These are phyloP conservation scores for Kwoniella shandongensis DNA, from an alignment of 768 basidiomycete genomes.

Conservation along the genomic window DNA sequence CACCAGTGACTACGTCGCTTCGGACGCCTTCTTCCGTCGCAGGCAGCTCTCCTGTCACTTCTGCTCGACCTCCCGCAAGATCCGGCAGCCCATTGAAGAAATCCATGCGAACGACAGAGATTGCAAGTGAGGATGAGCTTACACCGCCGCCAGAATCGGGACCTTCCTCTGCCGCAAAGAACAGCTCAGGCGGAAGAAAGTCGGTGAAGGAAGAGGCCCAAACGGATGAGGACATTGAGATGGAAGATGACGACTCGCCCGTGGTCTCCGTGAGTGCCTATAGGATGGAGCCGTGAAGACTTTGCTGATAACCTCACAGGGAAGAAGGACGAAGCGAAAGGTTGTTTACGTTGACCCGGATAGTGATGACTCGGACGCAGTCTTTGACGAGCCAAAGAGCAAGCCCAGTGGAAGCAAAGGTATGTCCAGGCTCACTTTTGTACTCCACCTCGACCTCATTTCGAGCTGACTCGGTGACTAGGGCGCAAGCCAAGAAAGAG, in stretches of 20 bases:
- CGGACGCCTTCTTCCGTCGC: slow-evolving; percentile 29
- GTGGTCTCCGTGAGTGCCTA: slow-evolving; percentile 30
- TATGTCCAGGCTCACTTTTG: no score
- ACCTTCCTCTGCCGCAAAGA: slow-evolving; percentile 8
- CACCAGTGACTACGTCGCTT: slow-evolving; percentile 25
- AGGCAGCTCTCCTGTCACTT: slow-evolving; percentile 32
- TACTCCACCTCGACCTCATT: no score
- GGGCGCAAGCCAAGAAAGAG: slow-evolving; percentile 44
- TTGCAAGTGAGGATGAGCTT: slow-evolving; percentile 32
- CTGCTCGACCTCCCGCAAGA: slow-evolving; percentile 9
- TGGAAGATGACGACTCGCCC: slow-evolving; percentile 36
- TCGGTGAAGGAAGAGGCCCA: not conserved
- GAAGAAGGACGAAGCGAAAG: slow-evolving; percentile 36
- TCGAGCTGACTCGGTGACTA: no score
- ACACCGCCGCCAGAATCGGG: slow-evolving; percentile 31
- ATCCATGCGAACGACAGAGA: not conserved
- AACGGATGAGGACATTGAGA: slow-evolving; percentile 27
- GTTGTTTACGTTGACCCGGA: slow-evolving; percentile 47
- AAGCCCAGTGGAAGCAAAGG: slow-evolving; percentile 3
- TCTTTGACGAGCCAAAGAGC: slow-evolving; percentile 9
- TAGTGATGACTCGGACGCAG: slow-evolving; percentile 25
- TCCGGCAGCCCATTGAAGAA: slow-evolving; percentile 33
- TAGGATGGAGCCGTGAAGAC: not conserved
- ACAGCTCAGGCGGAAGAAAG: slow-evolving; percentile 5
- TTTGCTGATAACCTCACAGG: slow-evolving; percentile 19